Percentiles rank a stretch among this genome's conserved stretches.
Evolutionary conservation across 1,284 basidiomycete genomes (phyloP).

Genomic region (Cryptococcus sp.): DNA sequence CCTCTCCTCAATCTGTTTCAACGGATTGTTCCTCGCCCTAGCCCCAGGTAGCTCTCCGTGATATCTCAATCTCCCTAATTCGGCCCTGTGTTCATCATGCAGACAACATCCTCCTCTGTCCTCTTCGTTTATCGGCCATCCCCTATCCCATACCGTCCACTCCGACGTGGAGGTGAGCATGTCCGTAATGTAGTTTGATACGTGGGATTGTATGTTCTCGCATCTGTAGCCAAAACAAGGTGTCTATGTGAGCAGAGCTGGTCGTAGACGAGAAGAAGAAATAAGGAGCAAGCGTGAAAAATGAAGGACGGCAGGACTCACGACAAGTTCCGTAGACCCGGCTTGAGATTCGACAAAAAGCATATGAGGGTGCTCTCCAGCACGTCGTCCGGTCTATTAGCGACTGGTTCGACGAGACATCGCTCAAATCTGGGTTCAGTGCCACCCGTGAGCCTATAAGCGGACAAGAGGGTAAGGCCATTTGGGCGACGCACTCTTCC

Average conservation of each 20-base stretch:
- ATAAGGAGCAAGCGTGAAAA: not conserved
- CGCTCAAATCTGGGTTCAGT: slow-evolving; percentile 37
- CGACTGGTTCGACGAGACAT: slow-evolving; percentile 40
- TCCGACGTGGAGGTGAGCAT: slow-evolving; percentile 35
- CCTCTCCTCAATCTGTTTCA: slow-evolving; percentile 31
- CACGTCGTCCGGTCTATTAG: slow-evolving; percentile 49
- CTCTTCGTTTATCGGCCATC: slow-evolving; percentile 48
- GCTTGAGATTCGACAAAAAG: slow-evolving; percentile 45
- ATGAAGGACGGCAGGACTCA: slow-evolving; percentile 19
- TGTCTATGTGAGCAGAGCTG: too few relatives aligned
- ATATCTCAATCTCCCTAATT: slow-evolving; percentile 40
- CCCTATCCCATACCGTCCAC: slow-evolving; percentile 50
- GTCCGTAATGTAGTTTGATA: slow-evolving; percentile 45
- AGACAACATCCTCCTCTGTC: slow-evolving; percentile 39
- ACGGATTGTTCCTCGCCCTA: slow-evolving; percentile 35
- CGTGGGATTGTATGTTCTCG: slow-evolving; percentile 42
- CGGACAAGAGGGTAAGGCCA: not conserved
- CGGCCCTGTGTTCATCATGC: slow-evolving; percentile 19
- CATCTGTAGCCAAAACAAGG: slow-evolving; percentile 23
- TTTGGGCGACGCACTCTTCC: slow-evolving; percentile 35
- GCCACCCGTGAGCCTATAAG: not conserved
- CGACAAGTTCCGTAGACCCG: slow-evolving; percentile 34
- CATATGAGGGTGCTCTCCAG: slow-evolving; percentile 44
- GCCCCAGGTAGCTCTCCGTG: slow-evolving; percentile 30
- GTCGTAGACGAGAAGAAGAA: too few relatives aligned